Evolutionary conservation across 75 land plant species (phyloP).

Genomic region (Sequoiadendron giganteum): DNA sequence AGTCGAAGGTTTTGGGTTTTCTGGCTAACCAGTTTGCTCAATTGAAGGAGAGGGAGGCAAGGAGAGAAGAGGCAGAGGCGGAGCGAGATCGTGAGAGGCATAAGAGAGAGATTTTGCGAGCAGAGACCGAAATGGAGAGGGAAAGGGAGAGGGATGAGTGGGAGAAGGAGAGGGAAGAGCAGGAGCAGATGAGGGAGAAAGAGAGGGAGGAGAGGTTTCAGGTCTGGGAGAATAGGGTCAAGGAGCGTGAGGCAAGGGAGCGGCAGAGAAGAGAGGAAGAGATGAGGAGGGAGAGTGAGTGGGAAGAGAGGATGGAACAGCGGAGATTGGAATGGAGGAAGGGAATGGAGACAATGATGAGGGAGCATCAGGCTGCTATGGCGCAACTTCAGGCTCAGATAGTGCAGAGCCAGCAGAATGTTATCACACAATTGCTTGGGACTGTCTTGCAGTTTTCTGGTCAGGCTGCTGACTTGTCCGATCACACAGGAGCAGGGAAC

Average conservation of each 20-base stretch:
- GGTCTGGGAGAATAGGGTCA: conserved; percentile 8
- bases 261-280: conserved; percentile 24
- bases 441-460: conserved; percentile 48
- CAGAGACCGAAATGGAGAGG: background rate
- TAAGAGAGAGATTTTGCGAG: conserved; percentile 18
- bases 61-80: conserved; percentile 14
- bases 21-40: conserved; percentile 9
- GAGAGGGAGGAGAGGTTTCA: conserved; percentile 13
- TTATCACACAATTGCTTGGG: conserved; percentile 42
- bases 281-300: conserved; percentile 19
- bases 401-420: conserved; percentile 52
- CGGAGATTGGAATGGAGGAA: conserved; percentile 30
- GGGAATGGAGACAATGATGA: conserved; percentile 22
- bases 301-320: conserved; percentile 33
- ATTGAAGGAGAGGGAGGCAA: conserved; percentile 13
- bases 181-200: conserved; percentile 15
- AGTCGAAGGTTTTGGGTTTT: conserved; percentile 11
- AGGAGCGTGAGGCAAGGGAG: conserved; percentile 10
- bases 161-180: conserved; percentile 20
- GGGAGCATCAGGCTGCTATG: conserved; percentile 24
- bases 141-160: conserved; percentile 15
- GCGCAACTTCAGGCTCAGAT: conserved; percentile 28
- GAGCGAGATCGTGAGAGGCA: conserved; percentile 16
- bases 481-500: conserved; percentile 36
- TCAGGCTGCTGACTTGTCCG: conserved; percentile 41